Evolutionary conservation across 768 basidiomycete genomes (phyloP).

Genomic region (Suillus cothurnatus): DNA sequence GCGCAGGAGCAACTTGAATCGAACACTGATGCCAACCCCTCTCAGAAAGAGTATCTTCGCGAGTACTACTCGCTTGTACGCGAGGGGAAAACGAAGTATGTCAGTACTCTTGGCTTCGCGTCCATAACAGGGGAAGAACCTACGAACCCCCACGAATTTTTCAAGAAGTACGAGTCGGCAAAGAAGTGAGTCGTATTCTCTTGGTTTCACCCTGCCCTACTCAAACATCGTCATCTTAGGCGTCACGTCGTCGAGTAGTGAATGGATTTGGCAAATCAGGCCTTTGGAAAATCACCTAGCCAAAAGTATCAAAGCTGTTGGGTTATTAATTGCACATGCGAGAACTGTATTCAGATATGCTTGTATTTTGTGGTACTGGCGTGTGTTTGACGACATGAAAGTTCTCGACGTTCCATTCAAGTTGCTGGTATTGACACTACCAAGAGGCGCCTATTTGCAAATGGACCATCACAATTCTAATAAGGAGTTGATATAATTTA

Average conservation of each 20-base stretch:
- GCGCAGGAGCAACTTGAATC: constrained; percentile 24
- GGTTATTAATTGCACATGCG: neutral
- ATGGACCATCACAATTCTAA: neutral
- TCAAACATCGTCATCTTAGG: neutral
- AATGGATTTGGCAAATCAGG: neutral
- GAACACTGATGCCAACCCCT: constrained; percentile 11
- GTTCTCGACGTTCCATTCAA: neutral
- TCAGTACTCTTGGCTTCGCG: constrained; percentile 1
- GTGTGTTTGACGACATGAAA: neutral
- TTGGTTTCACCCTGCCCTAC: neutral
- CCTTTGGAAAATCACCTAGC: neutral
- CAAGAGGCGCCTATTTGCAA: neutral
- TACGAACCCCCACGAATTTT: neutral
- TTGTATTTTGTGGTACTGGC: too few relatives aligned
- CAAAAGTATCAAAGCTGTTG: neutral
- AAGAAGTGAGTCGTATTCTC: constrained; percentile 1
- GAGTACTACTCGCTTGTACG: constrained; percentile 36
- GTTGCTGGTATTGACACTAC: neutral
- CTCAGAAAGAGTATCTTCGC: constrained; percentile 35
- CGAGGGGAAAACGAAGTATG: constrained; percentile 34
- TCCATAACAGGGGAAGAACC: neutral
- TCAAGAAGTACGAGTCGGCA: neutral
- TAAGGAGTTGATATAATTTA: constrained; percentile 12
- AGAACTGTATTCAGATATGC: neutral
- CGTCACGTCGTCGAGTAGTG: neutral